phyloP scores from a whole-genome alignment of 345 rosid species.

The Streptanthus diversifolius region DNA sequence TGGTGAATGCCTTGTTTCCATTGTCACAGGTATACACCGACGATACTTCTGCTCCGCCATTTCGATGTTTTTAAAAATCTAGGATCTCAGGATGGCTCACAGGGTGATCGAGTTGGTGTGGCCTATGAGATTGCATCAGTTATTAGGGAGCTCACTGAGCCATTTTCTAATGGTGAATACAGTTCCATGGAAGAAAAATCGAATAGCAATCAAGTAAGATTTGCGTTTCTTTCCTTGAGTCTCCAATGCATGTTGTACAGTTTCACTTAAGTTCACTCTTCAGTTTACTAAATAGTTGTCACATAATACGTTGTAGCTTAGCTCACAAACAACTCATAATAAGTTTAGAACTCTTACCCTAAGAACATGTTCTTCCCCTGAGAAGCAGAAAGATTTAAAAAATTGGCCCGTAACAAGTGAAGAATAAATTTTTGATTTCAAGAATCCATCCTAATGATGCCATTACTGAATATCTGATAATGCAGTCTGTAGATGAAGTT shows the following conservation, averaged over 20 bases:
- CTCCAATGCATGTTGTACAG: slow-evolving; percentile 6
- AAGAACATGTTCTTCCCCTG: neutral
- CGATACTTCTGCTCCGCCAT: slow-evolving; percentile 85
- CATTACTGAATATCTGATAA: slow-evolving; percentile 5
- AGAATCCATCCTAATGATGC: neutral
- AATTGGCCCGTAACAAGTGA: neutral
- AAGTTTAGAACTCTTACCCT: neutral
- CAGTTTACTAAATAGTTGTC: neutral
- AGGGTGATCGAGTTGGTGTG: slow-evolving; percentile 72
- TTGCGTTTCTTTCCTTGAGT: slow-evolving; percentile 16
- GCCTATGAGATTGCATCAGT: slow-evolving; percentile 81
- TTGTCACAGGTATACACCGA: slow-evolving; percentile 65
- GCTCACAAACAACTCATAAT: neutral
- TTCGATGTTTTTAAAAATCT: slow-evolving; percentile 80
- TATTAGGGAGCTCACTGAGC: slow-evolving; percentile 75
- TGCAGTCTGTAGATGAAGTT: slow-evolving; percentile 30
- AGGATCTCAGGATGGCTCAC: slow-evolving; percentile 64
- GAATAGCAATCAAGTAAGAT: slow-evolving; percentile 53
- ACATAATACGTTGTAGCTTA: neutral
- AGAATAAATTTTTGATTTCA: neutral
- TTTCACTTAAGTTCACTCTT: slow-evolving; percentile 8
- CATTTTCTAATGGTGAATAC: slow-evolving; percentile 50
- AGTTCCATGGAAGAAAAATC: slow-evolving; percentile 42
- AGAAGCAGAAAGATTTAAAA: neutral
- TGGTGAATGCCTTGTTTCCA: slow-evolving; percentile 7